These are phyloP conservation scores for Coemansia sp. DNA, from an alignment of 192 early-diverging fungal species.

Conservation along the genomic window DNA sequence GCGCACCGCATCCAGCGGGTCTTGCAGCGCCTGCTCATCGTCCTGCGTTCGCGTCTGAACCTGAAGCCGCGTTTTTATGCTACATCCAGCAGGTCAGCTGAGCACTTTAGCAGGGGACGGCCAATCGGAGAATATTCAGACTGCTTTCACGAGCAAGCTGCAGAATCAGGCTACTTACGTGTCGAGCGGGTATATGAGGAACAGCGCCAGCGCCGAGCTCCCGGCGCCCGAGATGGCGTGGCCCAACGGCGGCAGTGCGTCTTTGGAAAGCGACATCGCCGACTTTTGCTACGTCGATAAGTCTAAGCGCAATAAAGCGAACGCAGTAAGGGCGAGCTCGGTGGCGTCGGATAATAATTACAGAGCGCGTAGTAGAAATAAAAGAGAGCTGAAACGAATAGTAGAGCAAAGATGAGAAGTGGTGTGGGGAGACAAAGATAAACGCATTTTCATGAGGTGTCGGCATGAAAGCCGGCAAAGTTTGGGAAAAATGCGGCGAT, in stretches of 20 bases:
- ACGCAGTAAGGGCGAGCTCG: neutral
- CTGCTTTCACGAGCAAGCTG: neutral
- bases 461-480: neutral
- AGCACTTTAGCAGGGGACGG: neutral
- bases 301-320: neutral
- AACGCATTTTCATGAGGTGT: neutral
- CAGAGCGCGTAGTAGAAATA: no score
- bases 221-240: slow-evolving; percentile 89
- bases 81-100: no score
- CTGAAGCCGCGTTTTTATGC: slow-evolving; percentile 92
- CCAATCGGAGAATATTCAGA: neutral
- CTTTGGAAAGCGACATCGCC: slow-evolving; percentile 29
- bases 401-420: neutral
- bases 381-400: neutral
- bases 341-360: neutral
- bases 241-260: slow-evolving; percentile 72
- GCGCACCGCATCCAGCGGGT: slow-evolving; percentile 70
- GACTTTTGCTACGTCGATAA: neutral
- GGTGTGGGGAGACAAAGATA: neutral
- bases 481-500: neutral
- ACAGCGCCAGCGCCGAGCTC: slow-evolving; percentile 87
- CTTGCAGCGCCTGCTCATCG: slow-evolving; percentile 53
- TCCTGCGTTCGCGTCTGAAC: slow-evolving; percentile 68
- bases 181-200: slow-evolving; percentile 92
- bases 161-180: slow-evolving; percentile 37